Base-by-base conservation (phyloP, 2,329 filamentous ascomycete species). In the Penicillium sp. region DNA sequence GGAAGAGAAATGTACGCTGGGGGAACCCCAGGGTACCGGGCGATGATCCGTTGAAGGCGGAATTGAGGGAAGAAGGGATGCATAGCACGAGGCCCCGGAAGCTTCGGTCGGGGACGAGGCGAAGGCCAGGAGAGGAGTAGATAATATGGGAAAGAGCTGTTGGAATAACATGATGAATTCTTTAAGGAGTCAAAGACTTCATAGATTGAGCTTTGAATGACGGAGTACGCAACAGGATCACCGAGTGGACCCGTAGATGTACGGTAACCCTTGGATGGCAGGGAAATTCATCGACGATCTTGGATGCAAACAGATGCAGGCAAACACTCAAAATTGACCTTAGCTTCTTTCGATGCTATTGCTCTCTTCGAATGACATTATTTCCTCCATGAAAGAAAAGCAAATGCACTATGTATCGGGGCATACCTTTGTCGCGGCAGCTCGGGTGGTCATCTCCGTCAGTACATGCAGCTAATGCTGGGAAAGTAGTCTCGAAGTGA, bases 1-100 rank as follows among this genome's bases (percentile, higher is more conserved):
- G 8, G 47, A 42, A 3, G 52, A 54, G n/a, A 44, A 53, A 33
- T 53, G 43, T 10, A 53, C 38, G 34, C 47, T 51, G 4, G 51
- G 51, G 6, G 24, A 42, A 2, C 51, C 47, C 47, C 47, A 53
- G 36, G 51, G 47, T 15, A 45, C 42, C 2, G 15, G 15, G 21
- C 41, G 41, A 28, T 42, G 12, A 9, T 42, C 41, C n/a, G 41
- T 42, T 6, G 41, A 42, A 15, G 41, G 41, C 8, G 23, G 7
- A 16, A 16, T 2, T 4, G 21, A 10, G 16, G 41, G 41, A 8
- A 42, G 41, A 10, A 13, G n/a, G 23, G 41, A 15, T 8, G 10
- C 23, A 26, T 42, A 42, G 13, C 41, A 42, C 9, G 41, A 28
- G 23, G 6, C n/a, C n/a, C 21, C 41, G 12, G 41, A 28, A 12